These are phyloP conservation scores for Rhodotorula graminis DNA, from an alignment of 768 basidiomycete genomes.

Conservation along the genomic window DNA sequence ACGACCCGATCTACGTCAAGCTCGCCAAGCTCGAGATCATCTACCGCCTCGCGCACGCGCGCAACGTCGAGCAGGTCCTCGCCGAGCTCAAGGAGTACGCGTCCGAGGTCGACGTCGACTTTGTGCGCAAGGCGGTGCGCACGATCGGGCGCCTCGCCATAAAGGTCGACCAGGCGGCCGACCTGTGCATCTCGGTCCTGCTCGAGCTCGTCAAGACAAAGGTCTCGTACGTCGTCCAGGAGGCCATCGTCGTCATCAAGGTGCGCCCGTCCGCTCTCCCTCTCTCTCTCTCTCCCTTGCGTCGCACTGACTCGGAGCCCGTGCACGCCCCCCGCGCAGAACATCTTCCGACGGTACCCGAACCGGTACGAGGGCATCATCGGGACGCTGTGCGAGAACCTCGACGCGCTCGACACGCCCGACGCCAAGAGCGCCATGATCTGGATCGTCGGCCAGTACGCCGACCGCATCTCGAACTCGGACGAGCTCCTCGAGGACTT, in stretches of 20 bases:
- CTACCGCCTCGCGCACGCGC: constrained; percentile 91
- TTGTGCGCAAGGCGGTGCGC: constrained; percentile 93
- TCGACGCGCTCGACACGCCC: constrained; percentile 87
- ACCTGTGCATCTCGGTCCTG: constrained; percentile 80
- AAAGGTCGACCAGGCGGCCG: constrained; percentile 84
- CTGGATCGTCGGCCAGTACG: constrained; percentile 96
- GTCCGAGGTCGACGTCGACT: constrained; percentile 95
- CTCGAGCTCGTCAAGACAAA: constrained; percentile 85
- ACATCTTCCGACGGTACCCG: constrained; percentile 94
- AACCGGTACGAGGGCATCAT: constrained; percentile 96
- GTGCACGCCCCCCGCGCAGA: constrained; percentile 44
- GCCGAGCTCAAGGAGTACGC: constrained; percentile 98
- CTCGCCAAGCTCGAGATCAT: constrained; percentile 97
- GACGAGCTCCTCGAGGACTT: constrained; percentile 93
- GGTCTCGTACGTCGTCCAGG: constrained; percentile 93
- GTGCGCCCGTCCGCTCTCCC: too few species aligned
- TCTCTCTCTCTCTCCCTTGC: too few species aligned
- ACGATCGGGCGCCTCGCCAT: constrained; percentile 97
- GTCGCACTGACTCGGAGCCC: neutral
- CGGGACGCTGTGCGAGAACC: constrained; percentile 82
- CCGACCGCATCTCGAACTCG: constrained; percentile 88
- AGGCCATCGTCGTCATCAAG: constrained; percentile 93
- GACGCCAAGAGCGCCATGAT: constrained; percentile 97
- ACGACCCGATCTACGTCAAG: constrained; percentile 98
- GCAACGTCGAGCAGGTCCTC: constrained; percentile 86